Evolutionary conservation across 495 filamentous ascomycete genomes (phyloP).

Genomic region (Lasiosphaeria miniovina): DNA sequence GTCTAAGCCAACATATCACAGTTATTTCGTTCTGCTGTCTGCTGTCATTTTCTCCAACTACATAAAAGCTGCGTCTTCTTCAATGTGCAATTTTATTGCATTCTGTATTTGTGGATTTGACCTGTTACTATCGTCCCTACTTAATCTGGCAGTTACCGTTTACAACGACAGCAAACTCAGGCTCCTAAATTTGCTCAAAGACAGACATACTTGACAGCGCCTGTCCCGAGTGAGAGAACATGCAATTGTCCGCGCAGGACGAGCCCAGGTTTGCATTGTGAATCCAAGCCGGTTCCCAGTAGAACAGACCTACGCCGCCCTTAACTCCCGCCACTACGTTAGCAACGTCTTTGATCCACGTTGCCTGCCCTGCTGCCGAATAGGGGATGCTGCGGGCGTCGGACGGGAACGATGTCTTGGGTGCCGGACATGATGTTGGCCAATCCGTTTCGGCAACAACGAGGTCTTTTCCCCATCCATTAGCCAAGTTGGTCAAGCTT

Average conservation of each 20-base stretch:
- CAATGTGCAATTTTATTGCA: not conserved
- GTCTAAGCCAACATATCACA: too few relatives aligned
- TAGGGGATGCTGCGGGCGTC: slow-evolving; percentile 58
- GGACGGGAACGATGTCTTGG: slow-evolving; percentile 54
- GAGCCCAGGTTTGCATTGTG: slow-evolving; percentile 59
- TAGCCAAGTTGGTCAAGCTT: slow-evolving; percentile 57
- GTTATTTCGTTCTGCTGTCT: too few relatives aligned
- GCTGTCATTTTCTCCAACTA: too few relatives aligned
- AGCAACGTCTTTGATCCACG: slow-evolving; percentile 55
- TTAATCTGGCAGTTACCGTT: not conserved
- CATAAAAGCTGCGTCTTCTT: not conserved
- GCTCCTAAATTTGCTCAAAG: slow-evolving; percentile 23
- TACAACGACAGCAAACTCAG: not conserved
- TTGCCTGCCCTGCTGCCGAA: slow-evolving; percentile 57
- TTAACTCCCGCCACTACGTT: slow-evolving; percentile 48
- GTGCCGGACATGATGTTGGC: slow-evolving; percentile 58
- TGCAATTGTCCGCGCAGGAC: slow-evolving; percentile 46
- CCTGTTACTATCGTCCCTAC: not conserved
- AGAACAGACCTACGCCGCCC: slow-evolving; percentile 58
- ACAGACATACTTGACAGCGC: slow-evolving; percentile 34
- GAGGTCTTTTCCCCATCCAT: slow-evolving; percentile 57
- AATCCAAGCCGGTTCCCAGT: slow-evolving; percentile 72
- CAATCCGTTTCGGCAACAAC: slow-evolving; percentile 66
- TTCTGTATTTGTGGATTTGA: not conserved
- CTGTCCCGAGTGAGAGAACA: slow-evolving; percentile 37